Evolutionary conservation across 345 rosid genomes (phyloP), one percentile per base, ranked within the genome.

Genomic region (Bruguiera parviflora): DNA sequence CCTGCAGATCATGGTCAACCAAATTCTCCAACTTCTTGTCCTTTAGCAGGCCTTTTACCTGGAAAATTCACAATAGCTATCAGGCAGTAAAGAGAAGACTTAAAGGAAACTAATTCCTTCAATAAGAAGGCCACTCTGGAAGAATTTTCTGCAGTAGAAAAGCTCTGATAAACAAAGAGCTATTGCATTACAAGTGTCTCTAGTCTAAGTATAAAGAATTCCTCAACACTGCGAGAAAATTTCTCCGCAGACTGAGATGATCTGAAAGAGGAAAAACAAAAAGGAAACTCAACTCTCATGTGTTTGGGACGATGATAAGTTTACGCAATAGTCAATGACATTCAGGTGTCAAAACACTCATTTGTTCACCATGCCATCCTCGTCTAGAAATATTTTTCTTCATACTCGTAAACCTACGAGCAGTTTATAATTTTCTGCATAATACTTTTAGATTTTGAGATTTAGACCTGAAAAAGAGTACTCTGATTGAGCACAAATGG

Each of bases 41-140:
- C 68, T 87, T 86, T 8, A 92, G 76, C 78, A 92, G 92, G 55
- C 98, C 99, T 85, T 93, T 91, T 69, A 93, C 98, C 97, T 92
- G 85, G 49, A 64, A 68, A 78, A 75, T 66, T 70, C 21, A 20
- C 58, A 72, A 9, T 70, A 20, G 52, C 7, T 5, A 37, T 62
- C 32, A 71, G 43, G 8, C 43, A 15, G 51, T 2, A 15, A 39
- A 64, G 10, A 25, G 28, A 53, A 15, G 11, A 13, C n/a, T 16
- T 8, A 13, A 46, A 18, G 39, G 21, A 33, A 58, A 43, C 0
- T 2, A 13, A 43, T 43, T 43, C 49, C 49, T 13, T 11, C 49
- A 43, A 13, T 43, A 15, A 15, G 13, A 5, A 11, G 19, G 49
- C 49, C 18, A 43, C 49, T 13, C 3, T 43, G 49, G 15, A 43